phyloP scores from a whole-genome alignment of 306 rosid genomes.

The Pachyrhizus erosus region DNA sequence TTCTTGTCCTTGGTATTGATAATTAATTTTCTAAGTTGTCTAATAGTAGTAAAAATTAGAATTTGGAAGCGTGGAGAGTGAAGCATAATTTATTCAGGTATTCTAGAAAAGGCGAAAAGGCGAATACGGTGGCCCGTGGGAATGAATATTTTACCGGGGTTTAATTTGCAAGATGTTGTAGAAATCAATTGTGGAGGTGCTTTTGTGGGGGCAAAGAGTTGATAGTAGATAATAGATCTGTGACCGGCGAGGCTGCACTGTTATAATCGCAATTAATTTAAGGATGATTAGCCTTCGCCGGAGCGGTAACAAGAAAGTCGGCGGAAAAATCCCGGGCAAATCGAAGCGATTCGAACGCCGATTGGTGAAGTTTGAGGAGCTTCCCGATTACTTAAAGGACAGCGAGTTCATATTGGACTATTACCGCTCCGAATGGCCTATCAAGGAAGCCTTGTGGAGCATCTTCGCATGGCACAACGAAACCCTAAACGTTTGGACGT shows the following conservation, averaged over 20 bases:
- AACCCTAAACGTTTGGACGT: constrained; percentile 95
- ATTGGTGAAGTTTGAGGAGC: constrained; percentile 74
- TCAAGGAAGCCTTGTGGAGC: constrained; percentile 75
- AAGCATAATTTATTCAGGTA: too few relatives aligned
- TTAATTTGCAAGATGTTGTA: neutral
- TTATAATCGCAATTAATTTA: neutral
- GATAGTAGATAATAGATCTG: neutral
- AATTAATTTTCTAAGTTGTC: too few relatives aligned
- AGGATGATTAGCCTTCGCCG: constrained; percentile 45
- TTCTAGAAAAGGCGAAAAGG: neutral
- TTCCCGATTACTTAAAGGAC: constrained; percentile 86
- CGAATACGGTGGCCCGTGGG: too few relatives aligned
- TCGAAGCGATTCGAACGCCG: constrained; percentile 39
- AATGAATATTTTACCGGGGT: neutral
- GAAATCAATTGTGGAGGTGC: neutral
- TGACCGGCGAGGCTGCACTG: neutral
- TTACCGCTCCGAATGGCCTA: constrained; percentile 92
- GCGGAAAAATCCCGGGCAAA: neutral
- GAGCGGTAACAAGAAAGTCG: constrained; percentile 12
- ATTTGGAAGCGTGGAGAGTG: too few relatives aligned
- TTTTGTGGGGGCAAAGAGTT: neutral
- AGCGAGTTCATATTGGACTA: constrained; percentile 81
- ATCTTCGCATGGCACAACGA: constrained; percentile 88
- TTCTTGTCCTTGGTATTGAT: too few relatives aligned
- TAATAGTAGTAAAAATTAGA: too few relatives aligned